A percentile compares a stretch with the other conserved stretches of the same genome.
Conservation (phyloP, 306 rosid species). For the Sophora flavescens region DNA sequence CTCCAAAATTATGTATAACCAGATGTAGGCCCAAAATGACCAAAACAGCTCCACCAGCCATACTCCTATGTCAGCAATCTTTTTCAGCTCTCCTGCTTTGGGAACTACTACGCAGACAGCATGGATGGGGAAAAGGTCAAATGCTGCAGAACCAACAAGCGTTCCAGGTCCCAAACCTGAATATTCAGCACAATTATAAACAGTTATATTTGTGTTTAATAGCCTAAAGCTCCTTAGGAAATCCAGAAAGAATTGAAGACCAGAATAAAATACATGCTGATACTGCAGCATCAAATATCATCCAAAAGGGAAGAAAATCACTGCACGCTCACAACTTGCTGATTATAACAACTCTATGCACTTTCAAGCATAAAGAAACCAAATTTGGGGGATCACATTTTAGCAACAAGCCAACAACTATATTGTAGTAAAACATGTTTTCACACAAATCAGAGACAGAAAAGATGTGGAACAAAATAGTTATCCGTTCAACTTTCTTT, state of each 20-base stretch:
- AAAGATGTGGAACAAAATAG: background rate
- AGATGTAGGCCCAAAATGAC: slow-evolving; percentile 98
- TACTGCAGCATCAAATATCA: slow-evolving; percentile 37
- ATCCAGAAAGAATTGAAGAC: slow-evolving; percentile 17
- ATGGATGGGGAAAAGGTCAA: slow-evolving; percentile 96
- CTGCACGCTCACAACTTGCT: slow-evolving; percentile 19
- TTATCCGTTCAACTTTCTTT: slow-evolving; percentile 9
- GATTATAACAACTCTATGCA: slow-evolving; percentile 25
- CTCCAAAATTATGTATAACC: slow-evolving; percentile 95
- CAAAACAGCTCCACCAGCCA: slow-evolving; percentile 96
- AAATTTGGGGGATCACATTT: background rate
- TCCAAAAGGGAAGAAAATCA: slow-evolving; percentile 35
- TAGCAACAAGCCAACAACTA: slow-evolving; percentile 23
- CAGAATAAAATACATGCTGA: slow-evolving; percentile 7
- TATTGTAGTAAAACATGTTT: slow-evolving; percentile 5
- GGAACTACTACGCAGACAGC: slow-evolving; percentile 94
- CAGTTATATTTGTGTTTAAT: slow-evolving; percentile 33
- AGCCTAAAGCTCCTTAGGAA: slow-evolving; percentile 26
- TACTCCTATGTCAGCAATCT: slow-evolving; percentile 93
- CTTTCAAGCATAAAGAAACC: background rate
- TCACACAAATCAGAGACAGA: slow-evolving; percentile 19
- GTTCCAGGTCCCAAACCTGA: slow-evolving; percentile 99
- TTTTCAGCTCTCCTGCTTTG: slow-evolving; percentile 86
- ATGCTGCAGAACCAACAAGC: slow-evolving; percentile 98
- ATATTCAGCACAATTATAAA: slow-evolving; percentile 34